Evolutionary conservation across 257 asterid genomes (phyloP), one percentile per base, ranked within the genome.

Genomic region (Plantago ovata): DNA sequence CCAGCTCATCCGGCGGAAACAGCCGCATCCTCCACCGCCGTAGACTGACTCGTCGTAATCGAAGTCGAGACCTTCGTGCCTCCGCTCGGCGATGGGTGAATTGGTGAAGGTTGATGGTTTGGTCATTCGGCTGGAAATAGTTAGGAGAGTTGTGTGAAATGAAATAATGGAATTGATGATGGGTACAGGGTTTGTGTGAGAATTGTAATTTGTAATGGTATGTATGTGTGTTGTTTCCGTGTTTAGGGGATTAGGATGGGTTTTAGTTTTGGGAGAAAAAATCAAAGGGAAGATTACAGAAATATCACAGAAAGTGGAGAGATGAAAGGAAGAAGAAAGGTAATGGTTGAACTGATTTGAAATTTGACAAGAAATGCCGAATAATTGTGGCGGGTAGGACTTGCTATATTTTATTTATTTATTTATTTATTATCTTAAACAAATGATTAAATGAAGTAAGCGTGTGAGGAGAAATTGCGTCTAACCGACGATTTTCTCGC

Each of bases 1-100:
- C 51, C 70, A 63, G 60, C 73, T 60, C 42, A 63, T 52, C 48
- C 64, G 55, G 58, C 68, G 57, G 72, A 75, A 70, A 23, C 81
- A 80, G 67, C 82, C 66, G 36, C 73, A 55, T 32, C 80, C 69
- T 19, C 65, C 55, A 18, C 65, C 43, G 0, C 66, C 45, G 28
- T 58, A 60, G 1, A 39, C 52, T 38, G 9, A 53, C 15, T 46
- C 63, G 50, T 13, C 28, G 46, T 32, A 67, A 41, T 38, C 60
- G 3, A 15, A 13, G 16, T 23, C 61, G 10, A 22, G 18, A 13
- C 20, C 20, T 22, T 22, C 18, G 15, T 50, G 14, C 7, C n/a
- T 50, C 13, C 48, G 41, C 28, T 76, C 69, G 1, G 13, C 19
- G 50, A 73, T 56, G 41, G 78, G 70, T 0, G 80, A 40, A 57